Percentiles rank a stretch among this genome's conserved stretches.
Conservation (phyloP, 108 stramenopile species). For the Cylindrotheca closterium region DNA sequence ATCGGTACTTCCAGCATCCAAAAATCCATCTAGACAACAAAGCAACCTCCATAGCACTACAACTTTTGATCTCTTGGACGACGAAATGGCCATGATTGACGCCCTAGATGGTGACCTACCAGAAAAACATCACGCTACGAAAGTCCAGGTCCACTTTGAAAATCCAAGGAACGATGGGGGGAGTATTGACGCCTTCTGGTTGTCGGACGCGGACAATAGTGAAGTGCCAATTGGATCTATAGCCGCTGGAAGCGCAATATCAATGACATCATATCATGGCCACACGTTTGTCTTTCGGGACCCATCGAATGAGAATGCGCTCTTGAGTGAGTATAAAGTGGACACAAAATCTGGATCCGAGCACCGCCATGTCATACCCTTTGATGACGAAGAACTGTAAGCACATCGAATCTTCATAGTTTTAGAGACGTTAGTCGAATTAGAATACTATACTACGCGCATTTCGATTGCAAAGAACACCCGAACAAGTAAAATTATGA, state of each 20-base stretch:
- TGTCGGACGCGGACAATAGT: slow-evolving; percentile 9
- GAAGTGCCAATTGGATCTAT: slow-evolving; percentile 49
- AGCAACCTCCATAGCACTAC: slow-evolving; percentile 41
- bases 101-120: slow-evolving; percentile 45
- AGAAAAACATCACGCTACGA: slow-evolving; percentile 21
- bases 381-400: too few species aligned
- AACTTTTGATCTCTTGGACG: slow-evolving; percentile 33
- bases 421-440: too few species aligned
- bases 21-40: slow-evolving; percentile 30
- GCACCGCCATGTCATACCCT: slow-evolving; percentile 9
- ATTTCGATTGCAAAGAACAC: too few species aligned
- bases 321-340: not conserved
- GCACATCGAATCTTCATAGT: too few species aligned
- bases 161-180: slow-evolving; percentile 6
- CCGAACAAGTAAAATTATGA: not conserved
- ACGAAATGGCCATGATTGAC: slow-evolving; percentile 43
- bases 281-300: slow-evolving; percentile 49
- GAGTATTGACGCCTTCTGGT: slow-evolving; percentile 43
- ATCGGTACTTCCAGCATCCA: slow-evolving; percentile 57
- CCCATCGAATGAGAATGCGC: not conserved
- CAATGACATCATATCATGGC: slow-evolving; percentile 54
- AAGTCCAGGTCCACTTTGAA: slow-evolving; percentile 19
- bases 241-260: slow-evolving; percentile 13
- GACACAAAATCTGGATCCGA: not conserved
- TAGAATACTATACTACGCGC: too few species aligned